These are phyloP conservation scores for Gossypium herbaceum DNA, from an alignment of 345 rosid genomes.

Conservation along the genomic window DNA sequence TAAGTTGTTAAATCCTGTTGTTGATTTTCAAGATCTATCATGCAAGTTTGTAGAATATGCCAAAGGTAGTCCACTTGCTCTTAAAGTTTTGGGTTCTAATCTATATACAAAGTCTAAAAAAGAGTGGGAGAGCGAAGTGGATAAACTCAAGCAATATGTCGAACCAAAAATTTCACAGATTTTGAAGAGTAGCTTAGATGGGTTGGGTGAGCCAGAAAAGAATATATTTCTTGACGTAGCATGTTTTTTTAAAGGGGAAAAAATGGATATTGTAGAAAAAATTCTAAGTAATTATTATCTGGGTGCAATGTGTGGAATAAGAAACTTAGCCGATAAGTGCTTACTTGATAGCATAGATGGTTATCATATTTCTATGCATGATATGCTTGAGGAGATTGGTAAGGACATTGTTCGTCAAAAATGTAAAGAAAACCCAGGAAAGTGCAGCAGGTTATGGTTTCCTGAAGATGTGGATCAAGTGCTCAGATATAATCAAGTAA, in stretches of 20 bases:
- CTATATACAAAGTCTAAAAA: neutral
- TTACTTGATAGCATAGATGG: neutral
- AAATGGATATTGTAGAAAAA: neutral
- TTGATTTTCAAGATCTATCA: neutral
- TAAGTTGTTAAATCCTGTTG: neutral
- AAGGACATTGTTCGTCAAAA: constrained; percentile 16
- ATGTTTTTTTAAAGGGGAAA: neutral
- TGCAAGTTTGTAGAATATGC: neutral
- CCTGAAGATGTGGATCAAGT: constrained; percentile 18
- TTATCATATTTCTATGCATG: neutral
- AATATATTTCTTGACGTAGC: neutral
- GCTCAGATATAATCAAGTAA: constrained; percentile 20
- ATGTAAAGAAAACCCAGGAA: constrained; percentile 10
- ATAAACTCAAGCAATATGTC: neutral
- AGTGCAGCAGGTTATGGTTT: constrained; percentile 20
- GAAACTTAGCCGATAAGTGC: neutral
- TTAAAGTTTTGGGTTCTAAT: neutral
- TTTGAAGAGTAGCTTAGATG: neutral
- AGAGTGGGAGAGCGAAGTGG: constrained; percentile 6
- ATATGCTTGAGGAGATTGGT: neutral
- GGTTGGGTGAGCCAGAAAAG: neutral
- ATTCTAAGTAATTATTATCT: neutral
- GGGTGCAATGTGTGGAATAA: neutral
- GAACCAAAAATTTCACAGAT: neutral
- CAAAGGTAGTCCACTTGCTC: neutral